Evolutionary conservation across 441 rosid species (phyloP).

Genomic region (Gossypium gossypioides): DNA sequence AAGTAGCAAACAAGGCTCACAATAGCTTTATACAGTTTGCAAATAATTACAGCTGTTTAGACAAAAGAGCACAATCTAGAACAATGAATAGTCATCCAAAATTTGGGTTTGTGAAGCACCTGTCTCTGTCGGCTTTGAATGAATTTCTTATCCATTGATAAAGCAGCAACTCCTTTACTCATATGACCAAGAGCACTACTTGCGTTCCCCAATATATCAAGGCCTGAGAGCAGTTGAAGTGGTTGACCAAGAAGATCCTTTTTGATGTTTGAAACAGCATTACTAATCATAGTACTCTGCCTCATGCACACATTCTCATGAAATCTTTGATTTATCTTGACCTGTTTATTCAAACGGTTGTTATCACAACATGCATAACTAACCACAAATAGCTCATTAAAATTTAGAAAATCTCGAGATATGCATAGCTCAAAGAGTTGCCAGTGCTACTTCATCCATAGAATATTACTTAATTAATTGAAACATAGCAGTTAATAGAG

Average conservation of each 20-base stretch:
- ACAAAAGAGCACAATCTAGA: neutral
- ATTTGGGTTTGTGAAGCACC: constrained; percentile 35
- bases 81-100: constrained; percentile 1
- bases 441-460: neutral
- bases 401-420: neutral
- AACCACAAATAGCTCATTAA: neutral
- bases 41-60: neutral
- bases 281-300: constrained; percentile 80
- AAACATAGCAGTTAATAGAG: neutral
- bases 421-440: neutral
- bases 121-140: constrained; percentile 93
- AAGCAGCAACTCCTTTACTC: constrained; percentile 99
- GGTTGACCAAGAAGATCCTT: constrained; percentile 98
- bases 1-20: neutral
- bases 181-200: constrained; percentile 99
- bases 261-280: constrained; percentile 66
- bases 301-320: constrained; percentile 85
- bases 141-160: constrained; percentile 95
- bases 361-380: constrained; percentile 11
- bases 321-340: constrained; percentile 72
- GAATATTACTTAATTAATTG: neutral
- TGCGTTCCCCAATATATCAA: constrained; percentile 96
- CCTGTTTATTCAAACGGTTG: constrained; percentile 35
- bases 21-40: neutral
- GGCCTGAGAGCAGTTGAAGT: constrained; percentile 89